These are phyloP conservation scores for Carex scoparia DNA, from an alignment of 176 grass and related monocot species.

Conservation along the genomic window DNA sequence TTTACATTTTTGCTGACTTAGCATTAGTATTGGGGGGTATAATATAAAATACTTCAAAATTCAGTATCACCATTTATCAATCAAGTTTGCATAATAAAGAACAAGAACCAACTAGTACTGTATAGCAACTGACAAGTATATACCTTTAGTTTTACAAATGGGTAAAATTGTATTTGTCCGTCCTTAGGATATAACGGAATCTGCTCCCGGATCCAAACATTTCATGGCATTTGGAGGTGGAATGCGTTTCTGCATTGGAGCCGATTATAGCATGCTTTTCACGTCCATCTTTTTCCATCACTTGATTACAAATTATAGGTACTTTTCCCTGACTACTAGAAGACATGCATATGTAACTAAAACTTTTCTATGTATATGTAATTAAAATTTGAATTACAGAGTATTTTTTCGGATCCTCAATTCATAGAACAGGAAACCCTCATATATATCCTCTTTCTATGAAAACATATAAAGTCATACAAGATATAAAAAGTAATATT, in stretches of 20 bases:
- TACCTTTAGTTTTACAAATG: neutral
- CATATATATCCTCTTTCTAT: too few species aligned
- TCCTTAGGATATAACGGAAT: neutral
- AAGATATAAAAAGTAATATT: too few species aligned
- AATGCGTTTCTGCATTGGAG: neutral
- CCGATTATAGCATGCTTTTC: constrained; percentile 17
- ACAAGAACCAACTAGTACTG: too few species aligned
- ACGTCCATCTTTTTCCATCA: constrained; percentile 37
- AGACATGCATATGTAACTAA: too few species aligned
- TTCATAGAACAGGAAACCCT: too few species aligned
- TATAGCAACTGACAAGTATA: neutral
- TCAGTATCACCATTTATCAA: neutral
- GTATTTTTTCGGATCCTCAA: too few species aligned
- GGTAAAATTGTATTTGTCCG: neutral
- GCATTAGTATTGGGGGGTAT: too few species aligned
- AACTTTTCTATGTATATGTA: too few species aligned
- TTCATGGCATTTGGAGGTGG: constrained; percentile 25
- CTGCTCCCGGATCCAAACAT: neutral
- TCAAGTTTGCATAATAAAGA: neutral
- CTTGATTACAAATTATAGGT: constrained; percentile 38
- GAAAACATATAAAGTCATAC: too few species aligned
- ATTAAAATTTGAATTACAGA: too few species aligned
- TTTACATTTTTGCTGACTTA: too few species aligned
- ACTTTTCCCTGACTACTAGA: neutral
- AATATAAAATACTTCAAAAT: too few species aligned